Evolutionary conservation across 495 filamentous ascomycete genomes (phyloP).

Genomic region (Letharia lupina): DNA sequence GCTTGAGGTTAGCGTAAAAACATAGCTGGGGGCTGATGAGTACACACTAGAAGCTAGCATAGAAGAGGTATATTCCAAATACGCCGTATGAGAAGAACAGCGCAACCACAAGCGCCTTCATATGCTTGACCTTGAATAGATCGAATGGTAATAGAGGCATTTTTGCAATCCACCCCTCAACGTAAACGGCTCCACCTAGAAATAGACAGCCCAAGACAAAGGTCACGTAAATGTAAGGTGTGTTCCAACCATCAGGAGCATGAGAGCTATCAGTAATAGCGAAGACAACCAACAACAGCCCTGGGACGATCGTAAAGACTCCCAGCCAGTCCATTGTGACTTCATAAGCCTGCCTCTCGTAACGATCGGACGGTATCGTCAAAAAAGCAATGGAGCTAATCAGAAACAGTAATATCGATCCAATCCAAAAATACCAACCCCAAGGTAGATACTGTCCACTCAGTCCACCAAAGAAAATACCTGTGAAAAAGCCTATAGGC

Average conservation of each 20-base stretch:
- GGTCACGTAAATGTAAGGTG: conserved; percentile 59
- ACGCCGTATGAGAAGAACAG: conserved; percentile 69
- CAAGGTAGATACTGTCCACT: conserved; percentile 55
- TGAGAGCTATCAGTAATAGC: conserved; percentile 70
- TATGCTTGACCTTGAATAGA: conserved; percentile 62
- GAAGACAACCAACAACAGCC: conserved; percentile 62
- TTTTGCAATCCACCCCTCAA: conserved; percentile 64
- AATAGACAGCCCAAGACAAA: conserved; percentile 50
- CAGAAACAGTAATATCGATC: conserved; percentile 45
- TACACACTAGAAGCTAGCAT: conserved; percentile 59
- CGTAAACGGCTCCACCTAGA: conserved; percentile 53
- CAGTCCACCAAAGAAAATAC: conserved; percentile 72
- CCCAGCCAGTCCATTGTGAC: conserved; percentile 67
- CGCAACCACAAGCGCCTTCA: conserved; percentile 56
- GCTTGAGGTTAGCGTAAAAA: not conserved
- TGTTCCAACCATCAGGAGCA: conserved; percentile 59
- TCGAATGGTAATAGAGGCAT: conserved; percentile 67
- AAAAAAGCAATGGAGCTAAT: conserved; percentile 47
- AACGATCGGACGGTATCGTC: conserved; percentile 55
- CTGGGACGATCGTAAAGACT: conserved; percentile 50
- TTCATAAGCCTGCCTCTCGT: conserved; percentile 36
- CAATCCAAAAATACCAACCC: conserved; percentile 77
- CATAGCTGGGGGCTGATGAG: too few species aligned
- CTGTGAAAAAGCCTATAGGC: conserved; percentile 68
- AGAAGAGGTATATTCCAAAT: conserved; percentile 69